Evolutionary conservation across 2,329 filamentous ascomycete species (phyloP), one percentile per base, ranked within the genome.

Genomic region (Dryadomyces quercivorus): DNA sequence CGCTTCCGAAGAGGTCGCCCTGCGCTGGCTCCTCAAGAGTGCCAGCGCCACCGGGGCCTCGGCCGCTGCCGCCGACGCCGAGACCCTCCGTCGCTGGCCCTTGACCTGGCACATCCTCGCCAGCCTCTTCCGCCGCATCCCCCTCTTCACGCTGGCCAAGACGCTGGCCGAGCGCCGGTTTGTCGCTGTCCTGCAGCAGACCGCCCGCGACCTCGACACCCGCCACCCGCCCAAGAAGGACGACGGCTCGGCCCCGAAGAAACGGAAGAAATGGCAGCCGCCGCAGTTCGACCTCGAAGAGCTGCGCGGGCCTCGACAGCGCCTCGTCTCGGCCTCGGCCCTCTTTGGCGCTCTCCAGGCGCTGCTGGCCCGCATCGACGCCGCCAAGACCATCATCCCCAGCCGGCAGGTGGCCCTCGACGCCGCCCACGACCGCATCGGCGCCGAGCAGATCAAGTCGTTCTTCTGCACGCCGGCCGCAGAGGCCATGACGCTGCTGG

Each of bases 131-230:
- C 71, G 75, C 51, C 71, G 81, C n/a, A 79, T 92, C 18, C 84
- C 87, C 0, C 71, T 82, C 0, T 82, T 85, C 48, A 83, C 81
- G 12, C 73, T 88, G 22, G 86, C 87, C 9, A 82, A 82, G 56
- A 81, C 86, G 4, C 74, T 95, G 7, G 82, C 80, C 21, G 83
- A 90, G 56, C 75, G 84, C 55, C 77, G 80, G 48, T 88, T 94
- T 53, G 69, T 86, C 38, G 68, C 70, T 1, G 77, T 88, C 10
- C 65, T 94, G 45, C 80, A 84, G 61, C 77, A 81, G 61, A 80
- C 84, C 0, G 68, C 90, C 50, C 74, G 79, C 50, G 84, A 89
- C 22, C 60, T 78, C 42, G 73, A 42, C 74, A 1, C 64, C 62
- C 63, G 69, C 10, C 6, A 40, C 36, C 36, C 57, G 59, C 0